These are phyloP conservation scores for Leucaena leucocephala DNA, from an alignment of 306 rosid species.

Conservation along the genomic window DNA sequence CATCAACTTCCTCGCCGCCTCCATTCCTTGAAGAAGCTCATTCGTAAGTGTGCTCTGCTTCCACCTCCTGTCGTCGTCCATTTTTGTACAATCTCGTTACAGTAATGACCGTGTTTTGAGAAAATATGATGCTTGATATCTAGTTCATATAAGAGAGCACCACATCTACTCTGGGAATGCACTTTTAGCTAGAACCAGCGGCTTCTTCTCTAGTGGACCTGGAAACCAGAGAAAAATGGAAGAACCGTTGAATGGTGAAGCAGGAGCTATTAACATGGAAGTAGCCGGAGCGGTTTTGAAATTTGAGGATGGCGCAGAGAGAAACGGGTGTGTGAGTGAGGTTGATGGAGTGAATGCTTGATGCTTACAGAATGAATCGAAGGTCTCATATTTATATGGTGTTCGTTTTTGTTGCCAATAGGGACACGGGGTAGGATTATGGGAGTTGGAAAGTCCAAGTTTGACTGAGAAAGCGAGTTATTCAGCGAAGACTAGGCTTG, in stretches of 20 bases:
- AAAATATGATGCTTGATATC: not conserved
- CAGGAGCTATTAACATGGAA: conserved; percentile 44
- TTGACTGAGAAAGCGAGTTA: conserved; percentile 63
- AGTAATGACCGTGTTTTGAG: not conserved
- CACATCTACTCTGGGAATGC: conserved; percentile 9
- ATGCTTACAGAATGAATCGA: conserved; percentile 9
- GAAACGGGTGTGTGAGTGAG: not conserved
- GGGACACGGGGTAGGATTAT: not conserved
- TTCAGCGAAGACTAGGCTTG: conserved; percentile 59
- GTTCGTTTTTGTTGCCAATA: not conserved
- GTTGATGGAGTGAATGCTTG: conserved; percentile 9
- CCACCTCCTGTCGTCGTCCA: conserved; percentile 55
- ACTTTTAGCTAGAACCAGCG: conserved; percentile 3
- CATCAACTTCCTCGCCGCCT: conserved; percentile 66
- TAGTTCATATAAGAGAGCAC: conserved; percentile 8
- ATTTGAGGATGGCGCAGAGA: conserved; percentile 8
- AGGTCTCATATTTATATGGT: conserved; percentile 23
- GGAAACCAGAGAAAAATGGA: conserved; percentile 27
- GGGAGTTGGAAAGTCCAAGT: conserved; percentile 39
- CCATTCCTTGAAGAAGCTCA: conserved; percentile 76
- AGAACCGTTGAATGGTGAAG: conserved; percentile 34
- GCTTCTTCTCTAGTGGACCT: conserved; percentile 23
- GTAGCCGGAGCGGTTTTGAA: conserved; percentile 29
- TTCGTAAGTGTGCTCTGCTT: conserved; percentile 57
- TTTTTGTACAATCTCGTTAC: conserved; percentile 33